These are phyloP conservation scores for Isoetes taiwanensis DNA, from an alignment of 75 land plant genomes.

Conservation along the genomic window DNA sequence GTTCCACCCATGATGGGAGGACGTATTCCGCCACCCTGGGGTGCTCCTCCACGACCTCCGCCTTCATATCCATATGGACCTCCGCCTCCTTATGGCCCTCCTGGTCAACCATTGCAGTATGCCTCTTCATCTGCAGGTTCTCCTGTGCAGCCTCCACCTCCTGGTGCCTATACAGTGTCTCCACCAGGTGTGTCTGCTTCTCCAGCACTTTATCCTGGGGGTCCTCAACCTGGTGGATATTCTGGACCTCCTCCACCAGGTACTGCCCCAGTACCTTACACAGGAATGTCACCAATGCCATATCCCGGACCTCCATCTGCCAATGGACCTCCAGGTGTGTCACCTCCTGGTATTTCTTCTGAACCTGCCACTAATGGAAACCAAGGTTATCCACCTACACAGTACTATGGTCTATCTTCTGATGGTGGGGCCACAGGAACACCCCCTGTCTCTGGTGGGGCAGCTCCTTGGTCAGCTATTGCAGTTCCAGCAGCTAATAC, in stretches of 20 bases:
- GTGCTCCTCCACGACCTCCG: slow-evolving; percentile 36
- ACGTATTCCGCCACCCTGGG: slow-evolving; percentile 64
- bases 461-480: slow-evolving; percentile 24
- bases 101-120: slow-evolving; percentile 36
- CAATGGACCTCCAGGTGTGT: slow-evolving; percentile 20
- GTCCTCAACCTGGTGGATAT: slow-evolving; percentile 31
- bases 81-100: slow-evolving; percentile 31
- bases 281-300: slow-evolving; percentile 20
- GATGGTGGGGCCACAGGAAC: slow-evolving; percentile 20
- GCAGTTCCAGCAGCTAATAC: slow-evolving; percentile 22
- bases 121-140: slow-evolving; percentile 25
- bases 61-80: slow-evolving; percentile 41
- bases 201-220: slow-evolving; percentile 31
- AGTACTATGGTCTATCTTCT: no score
- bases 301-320: slow-evolving; percentile 27
- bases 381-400: slow-evolving; percentile 38
- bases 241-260: slow-evolving; percentile 20
- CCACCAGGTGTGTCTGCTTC: slow-evolving; percentile 37
- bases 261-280: slow-evolving; percentile 19
- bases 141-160: slow-evolving; percentile 16
- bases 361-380: slow-evolving; percentile 36
- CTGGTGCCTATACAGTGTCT: slow-evolving; percentile 5
- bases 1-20: slow-evolving; percentile 8
- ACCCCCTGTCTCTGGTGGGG: slow-evolving; percentile 11
- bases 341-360: slow-evolving; percentile 13